Conservation (phyloP, 2,329 filamentous ascomycete genomes). For the Phialophora expanda region DNA sequence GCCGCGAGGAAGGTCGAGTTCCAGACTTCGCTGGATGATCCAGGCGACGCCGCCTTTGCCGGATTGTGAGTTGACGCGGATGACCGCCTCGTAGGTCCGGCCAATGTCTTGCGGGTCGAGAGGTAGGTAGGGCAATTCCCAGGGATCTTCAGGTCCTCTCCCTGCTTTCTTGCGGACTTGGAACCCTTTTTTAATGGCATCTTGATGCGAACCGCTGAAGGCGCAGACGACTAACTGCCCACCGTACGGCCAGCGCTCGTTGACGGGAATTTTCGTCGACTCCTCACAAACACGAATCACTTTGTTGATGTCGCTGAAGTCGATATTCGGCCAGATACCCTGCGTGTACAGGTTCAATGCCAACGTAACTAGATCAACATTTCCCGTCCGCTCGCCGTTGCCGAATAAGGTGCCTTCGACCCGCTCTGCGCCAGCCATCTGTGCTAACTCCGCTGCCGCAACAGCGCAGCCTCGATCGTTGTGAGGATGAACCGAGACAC, state of each 20-base stretch:
- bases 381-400: constrained; percentile 94
- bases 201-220: constrained; percentile 90
- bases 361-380: constrained; percentile 91
- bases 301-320: constrained; percentile 86
- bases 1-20: constrained; percentile 89
- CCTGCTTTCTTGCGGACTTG: constrained; percentile 68
- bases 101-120: constrained; percentile 93
- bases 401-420: constrained; percentile 94
- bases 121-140: constrained; percentile 90
- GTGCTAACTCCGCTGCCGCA: constrained; percentile 86
- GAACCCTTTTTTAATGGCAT: constrained; percentile 90
- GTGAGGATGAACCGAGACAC: constrained; percentile 89
- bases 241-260: constrained; percentile 86
- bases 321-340: constrained; percentile 80
- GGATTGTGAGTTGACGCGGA: constrained; percentile 94
- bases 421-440: constrained; percentile 94
- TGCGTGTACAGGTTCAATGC: constrained; percentile 95
- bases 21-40: constrained; percentile 86
- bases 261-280: constrained; percentile 93
- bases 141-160: constrained; percentile 67
- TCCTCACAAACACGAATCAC: constrained; percentile 89
- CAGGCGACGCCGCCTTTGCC: constrained; percentile 94
- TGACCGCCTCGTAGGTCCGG: constrained; percentile 95
- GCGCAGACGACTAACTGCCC: constrained; percentile 90
- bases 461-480: constrained; percentile 92